Conservation (phyloP, 2,329 filamentous ascomycete species). For the Ramularia endophylla region DNA sequence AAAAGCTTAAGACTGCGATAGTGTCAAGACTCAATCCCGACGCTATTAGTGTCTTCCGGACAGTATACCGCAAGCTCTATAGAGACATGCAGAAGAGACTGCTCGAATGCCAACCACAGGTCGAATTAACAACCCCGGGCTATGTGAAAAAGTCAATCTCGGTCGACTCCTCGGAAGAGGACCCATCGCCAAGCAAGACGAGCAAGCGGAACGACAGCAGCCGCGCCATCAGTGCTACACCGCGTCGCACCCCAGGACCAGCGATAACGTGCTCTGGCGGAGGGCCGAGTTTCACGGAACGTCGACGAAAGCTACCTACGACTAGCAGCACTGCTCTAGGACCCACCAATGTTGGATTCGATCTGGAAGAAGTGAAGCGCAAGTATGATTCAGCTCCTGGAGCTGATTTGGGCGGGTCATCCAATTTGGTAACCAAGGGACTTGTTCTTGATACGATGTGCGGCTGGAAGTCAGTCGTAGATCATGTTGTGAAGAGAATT, state of each 20-base stretch:
- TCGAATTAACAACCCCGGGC: conserved; percentile 22
- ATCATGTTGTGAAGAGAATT: conserved; percentile 27
- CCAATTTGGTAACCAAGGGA: conserved; percentile 2
- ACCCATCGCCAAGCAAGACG: conserved; percentile 27
- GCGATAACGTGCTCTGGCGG: background rate
- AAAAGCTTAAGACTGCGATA: conserved; percentile 51
- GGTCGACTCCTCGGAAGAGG: conserved; percentile 14
- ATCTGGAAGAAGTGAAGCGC: conserved; percentile 27
- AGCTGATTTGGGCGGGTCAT: conserved; percentile 25
- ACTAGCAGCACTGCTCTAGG: background rate
- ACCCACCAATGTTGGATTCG: conserved; percentile 29
- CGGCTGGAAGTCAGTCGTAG: conserved; percentile 28
- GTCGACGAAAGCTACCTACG: background rate
- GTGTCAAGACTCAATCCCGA: conserved; percentile 50
- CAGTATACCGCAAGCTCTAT: conserved; percentile 41
- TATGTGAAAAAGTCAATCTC: conserved; percentile 12
- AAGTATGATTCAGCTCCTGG: conserved; percentile 24
- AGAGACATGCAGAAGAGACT: conserved; percentile 46
- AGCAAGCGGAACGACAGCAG: conserved; percentile 23
- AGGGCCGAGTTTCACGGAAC: too few species aligned
- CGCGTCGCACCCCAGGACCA: background rate
- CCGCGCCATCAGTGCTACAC: conserved; percentile 3
- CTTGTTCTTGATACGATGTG: conserved; percentile 27
- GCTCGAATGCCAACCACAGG: conserved; percentile 24
- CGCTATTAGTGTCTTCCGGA: conserved; percentile 36